Conservation (phyloP, 2,329 filamentous ascomycete genomes). For the Dactylellina parvicollis region DNA sequence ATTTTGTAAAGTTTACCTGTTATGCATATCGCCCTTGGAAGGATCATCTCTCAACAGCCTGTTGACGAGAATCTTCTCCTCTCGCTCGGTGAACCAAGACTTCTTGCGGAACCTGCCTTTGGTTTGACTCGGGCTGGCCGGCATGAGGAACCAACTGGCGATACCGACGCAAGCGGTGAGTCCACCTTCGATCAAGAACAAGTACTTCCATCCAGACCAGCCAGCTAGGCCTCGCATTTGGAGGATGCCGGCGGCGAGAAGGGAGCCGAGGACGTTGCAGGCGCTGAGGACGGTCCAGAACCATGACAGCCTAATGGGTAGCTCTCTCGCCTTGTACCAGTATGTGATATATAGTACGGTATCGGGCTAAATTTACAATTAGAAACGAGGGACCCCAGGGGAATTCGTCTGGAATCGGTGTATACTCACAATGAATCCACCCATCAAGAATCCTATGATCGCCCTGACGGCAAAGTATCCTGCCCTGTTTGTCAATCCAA, state of each 20-base stretch:
- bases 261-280: conserved; percentile 59
- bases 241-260: conserved; percentile 61
- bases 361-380: conserved; percentile 27
- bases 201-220: conserved; percentile 57
- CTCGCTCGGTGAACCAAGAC: conserved; percentile 71
- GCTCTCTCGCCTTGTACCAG: conserved; percentile 55
- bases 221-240: conserved; percentile 58
- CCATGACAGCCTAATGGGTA: conserved; percentile 60
- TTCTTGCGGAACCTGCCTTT: conserved; percentile 60
- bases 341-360: conserved; percentile 55
- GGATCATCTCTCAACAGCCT: conserved; percentile 67
- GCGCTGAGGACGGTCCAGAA: conserved; percentile 61
- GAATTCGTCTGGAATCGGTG: conserved; percentile 55
- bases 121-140: conserved; percentile 66
- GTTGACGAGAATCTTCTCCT: conserved; percentile 72
- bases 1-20: conserved; percentile 31
- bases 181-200: conserved; percentile 64
- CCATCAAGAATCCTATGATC: conserved; percentile 65
- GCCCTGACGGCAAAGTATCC: conserved; percentile 63
- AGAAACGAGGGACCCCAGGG: background rate
- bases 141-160: conserved; percentile 68
- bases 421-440: conserved; percentile 65
- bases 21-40: conserved; percentile 63
- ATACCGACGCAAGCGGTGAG: conserved; percentile 63
- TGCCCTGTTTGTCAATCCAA: conserved; percentile 60